Conservation (phyloP, 352 stramenopile genomes). For the Thalassiosira gravida region DNA sequence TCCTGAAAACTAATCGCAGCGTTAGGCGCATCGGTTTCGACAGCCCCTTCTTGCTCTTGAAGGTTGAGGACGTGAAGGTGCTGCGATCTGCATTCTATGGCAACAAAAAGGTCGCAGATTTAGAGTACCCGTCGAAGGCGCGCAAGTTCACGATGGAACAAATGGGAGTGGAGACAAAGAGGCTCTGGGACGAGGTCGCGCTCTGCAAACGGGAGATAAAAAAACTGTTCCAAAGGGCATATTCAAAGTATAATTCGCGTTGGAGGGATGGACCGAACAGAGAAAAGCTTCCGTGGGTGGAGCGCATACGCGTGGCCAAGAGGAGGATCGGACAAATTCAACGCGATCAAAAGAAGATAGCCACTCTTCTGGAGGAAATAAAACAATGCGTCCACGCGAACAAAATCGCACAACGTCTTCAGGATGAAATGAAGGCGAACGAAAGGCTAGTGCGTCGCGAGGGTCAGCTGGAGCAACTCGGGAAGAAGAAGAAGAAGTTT, state of each 20-base stretch:
- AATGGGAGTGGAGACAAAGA: conserved; percentile 3
- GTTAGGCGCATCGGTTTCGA: conserved; percentile 30
- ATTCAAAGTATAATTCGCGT: conserved; percentile 24
- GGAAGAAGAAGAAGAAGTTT: conserved; percentile 28
- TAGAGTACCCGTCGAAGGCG: conserved; percentile 17
- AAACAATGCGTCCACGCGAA: conserved; percentile 12
- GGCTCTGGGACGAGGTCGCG: neutral
- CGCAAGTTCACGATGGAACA: neutral
- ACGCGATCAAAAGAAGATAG: conserved; percentile 30
- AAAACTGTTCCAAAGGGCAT: conserved; percentile 21
- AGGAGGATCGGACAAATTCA: conserved; percentile 30
- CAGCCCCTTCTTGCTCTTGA: conserved; percentile 12
- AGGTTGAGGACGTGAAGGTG: conserved; percentile 22
- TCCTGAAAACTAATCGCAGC: conserved; percentile 32
- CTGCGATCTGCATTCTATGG: conserved; percentile 32
- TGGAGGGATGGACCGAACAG: conserved; percentile 29
- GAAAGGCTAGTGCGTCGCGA: conserved; percentile 18
- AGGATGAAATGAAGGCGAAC: conserved; percentile 20
- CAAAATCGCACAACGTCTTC: neutral
- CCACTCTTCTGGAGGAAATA: conserved; percentile 20
- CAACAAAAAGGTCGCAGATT: conserved; percentile 28
- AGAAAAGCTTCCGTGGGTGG: conserved; percentile 29
- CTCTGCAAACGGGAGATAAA: conserved; percentile 28
- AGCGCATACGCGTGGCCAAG: conserved; percentile 28
- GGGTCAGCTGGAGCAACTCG: conserved; percentile 18